Evolutionary conservation across 2,329 filamentous ascomycete species (phyloP).

Genomic region (Venturia aucupariae): DNA sequence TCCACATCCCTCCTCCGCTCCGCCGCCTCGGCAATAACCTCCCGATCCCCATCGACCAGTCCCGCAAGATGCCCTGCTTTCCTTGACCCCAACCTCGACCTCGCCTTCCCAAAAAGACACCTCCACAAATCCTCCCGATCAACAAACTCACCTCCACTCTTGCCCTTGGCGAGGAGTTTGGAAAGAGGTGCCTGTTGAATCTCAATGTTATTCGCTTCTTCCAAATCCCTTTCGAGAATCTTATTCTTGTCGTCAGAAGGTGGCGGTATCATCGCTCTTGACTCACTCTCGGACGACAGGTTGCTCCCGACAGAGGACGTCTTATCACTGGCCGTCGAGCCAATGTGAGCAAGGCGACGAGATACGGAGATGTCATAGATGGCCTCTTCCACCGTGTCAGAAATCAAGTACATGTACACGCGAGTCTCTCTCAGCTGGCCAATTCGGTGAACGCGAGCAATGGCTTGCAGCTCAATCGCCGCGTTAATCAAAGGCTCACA

Average conservation of each 20-base stretch:
- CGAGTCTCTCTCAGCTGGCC: conserved; percentile 82
- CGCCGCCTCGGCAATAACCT: conserved; percentile 47
- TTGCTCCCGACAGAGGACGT: conserved; percentile 25
- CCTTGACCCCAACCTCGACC: conserved; percentile 30
- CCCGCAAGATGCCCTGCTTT: conserved; percentile 20
- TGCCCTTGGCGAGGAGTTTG: conserved; percentile 60
- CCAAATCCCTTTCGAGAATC: conserved; percentile 52
- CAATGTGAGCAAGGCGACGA: conserved; percentile 70
- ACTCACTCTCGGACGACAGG: conserved; percentile 23
- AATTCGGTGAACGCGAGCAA: conserved; percentile 89
- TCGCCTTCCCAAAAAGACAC: conserved; percentile 65
- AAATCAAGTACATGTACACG: conserved; percentile 91
- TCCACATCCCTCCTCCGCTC: conserved; percentile 31
- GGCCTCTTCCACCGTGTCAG: conserved; percentile 81
- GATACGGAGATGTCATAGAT: conserved; percentile 81
- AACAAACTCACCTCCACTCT: conserved; percentile 69
- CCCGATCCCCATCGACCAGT: conserved; percentile 36
- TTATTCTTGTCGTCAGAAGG: conserved; percentile 20
- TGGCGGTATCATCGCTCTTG: conserved; percentile 22
- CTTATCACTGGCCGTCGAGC: conserved; percentile 26
- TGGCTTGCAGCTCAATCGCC: conserved; percentile 86
- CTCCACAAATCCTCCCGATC: conserved; percentile 73
- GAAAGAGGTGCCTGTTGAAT: conserved; percentile 63
- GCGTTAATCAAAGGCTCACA: conserved; percentile 92
- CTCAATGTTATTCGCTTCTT: conserved; percentile 77